Base-by-base conservation (phyloP, 2,329 filamentous ascomycete species). In the Bertia moriformis region DNA sequence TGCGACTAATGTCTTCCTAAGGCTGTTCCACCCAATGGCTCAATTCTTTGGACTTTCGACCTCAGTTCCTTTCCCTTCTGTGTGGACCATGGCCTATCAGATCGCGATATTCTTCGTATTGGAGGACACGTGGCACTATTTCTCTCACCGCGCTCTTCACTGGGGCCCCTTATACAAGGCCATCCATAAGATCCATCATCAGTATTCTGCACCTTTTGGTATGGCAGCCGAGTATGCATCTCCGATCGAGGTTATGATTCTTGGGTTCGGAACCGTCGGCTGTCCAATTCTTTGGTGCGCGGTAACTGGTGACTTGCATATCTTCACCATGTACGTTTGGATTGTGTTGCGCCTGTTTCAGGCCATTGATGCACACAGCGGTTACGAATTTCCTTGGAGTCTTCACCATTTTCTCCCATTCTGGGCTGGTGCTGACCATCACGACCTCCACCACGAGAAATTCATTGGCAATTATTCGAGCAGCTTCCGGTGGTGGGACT, bases 401-500 rank as follows among this genome's bases (percentile, higher is more conserved):
- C 59, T 85, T 49, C 80, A 84, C 61, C 78, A 84, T 56, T 79
- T 84, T 61, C 57, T 85, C 33, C 80, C 80, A 2, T 81, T 84
- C 66, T 85, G 80, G 80, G 79, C 80, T 24, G 80, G 80, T 41
- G 79, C 80, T 18, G 73, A 83, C 47, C 79, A 84, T 55, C 80
- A 85, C 56, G 80, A 85, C 50, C 66, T 76, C 14, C 80, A 85
- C 54, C 80, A 85, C 55, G 80, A 85, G 63, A 75, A 77, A 48
- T 85, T 85, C 57, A 73, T 84, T 44, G 80, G 80, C 24, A 85
- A 85, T 58, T 85, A 83, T 52, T 62, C 78, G 15, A 82, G 76
- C 60, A 82, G 76, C 58, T 85, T 85, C 65, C 67, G 79, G 53
- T 84, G 80, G 80, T 85, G 80, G 80, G 80, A 85, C 55, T 80